Percentiles rank a stretch among this genome's conserved stretches.
Evolutionary conservation across 2,329 filamentous ascomycete genomes (phyloP).

Genomic region (Meredithiella fracta): DNA sequence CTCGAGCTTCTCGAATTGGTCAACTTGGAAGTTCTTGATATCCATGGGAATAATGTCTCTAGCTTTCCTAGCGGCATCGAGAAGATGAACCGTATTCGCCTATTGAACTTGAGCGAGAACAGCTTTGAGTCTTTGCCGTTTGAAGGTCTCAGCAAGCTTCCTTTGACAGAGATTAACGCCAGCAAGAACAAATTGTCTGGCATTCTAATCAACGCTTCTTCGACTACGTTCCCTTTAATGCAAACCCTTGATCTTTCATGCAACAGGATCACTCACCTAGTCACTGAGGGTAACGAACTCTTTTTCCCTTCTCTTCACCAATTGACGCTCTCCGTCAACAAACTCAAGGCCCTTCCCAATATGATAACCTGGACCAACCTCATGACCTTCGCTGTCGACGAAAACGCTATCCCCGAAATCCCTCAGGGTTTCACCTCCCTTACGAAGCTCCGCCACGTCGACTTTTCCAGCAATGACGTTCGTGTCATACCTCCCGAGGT

Average conservation of each 20-base stretch:
- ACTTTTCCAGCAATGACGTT: slow-evolving; percentile 77
- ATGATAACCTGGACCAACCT: slow-evolving; percentile 59
- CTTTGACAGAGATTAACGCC: slow-evolving; percentile 56
- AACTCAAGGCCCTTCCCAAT: slow-evolving; percentile 55
- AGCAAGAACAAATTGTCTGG: slow-evolving; percentile 66
- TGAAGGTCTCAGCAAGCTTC: slow-evolving; percentile 46
- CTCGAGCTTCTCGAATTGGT: slow-evolving; percentile 43
- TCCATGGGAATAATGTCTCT: slow-evolving; percentile 65
- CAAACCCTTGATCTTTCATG: slow-evolving; percentile 62
- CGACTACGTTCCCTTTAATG: slow-evolving; percentile 43
- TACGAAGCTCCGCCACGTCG: slow-evolving; percentile 52
- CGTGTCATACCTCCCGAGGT: slow-evolving; percentile 58
- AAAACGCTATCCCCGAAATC: slow-evolving; percentile 63
- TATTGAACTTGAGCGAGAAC: slow-evolving; percentile 70
- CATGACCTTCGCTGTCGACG: slow-evolving; percentile 57
- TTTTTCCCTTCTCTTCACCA: slow-evolving; percentile 55
- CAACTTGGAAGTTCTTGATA: slow-evolving; percentile 62
- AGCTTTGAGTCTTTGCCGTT: slow-evolving; percentile 56
- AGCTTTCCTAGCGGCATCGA: slow-evolving; percentile 48
- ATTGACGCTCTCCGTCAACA: slow-evolving; percentile 66
- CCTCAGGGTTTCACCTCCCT: slow-evolving; percentile 59
- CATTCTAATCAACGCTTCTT: slow-evolving; percentile 47
- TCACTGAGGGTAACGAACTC: slow-evolving; percentile 30
- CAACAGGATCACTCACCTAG: slow-evolving; percentile 50
- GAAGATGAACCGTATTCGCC: slow-evolving; percentile 51